Base-by-base conservation (phyloP, 306 rosid genomes). In the Vigna mungo region DNA sequence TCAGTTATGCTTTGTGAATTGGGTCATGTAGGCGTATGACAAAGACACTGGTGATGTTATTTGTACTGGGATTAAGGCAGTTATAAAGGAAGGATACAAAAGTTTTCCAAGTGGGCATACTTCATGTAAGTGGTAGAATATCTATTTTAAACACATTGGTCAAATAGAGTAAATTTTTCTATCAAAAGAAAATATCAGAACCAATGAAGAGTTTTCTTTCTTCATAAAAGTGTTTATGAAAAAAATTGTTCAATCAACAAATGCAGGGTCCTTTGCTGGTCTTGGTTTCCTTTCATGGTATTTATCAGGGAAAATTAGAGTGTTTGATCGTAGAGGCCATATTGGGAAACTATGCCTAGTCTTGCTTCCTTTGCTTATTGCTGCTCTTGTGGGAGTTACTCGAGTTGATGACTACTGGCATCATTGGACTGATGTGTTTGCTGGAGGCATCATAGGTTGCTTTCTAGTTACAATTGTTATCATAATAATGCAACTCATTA, bases 341-440 rank as follows among this genome's bases (percentile, higher is more conserved):
- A 48, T 80, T 23, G 83, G 74, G 2, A 88, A 78, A 78, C 74
- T 88, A 12, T 80, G 89, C 65, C 2, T 88, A 66, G 86, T 83
- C 1, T 64, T 88, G 55, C 76, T 85, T 75, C 91, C 91, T 32
- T 63, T 88, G 48, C 87, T 88, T 21, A 2, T 48, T 71, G 91
- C 89, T 61, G 37, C 86, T 55, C 86, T 88, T 9, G 64, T 88
- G 3, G 91, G 87, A 67, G 5, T 81, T 59, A 72, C 85, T 43
- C 79, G 85, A 39, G 91, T 88, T 52, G 87, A 85, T 75, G 91
- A 88, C 77, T 88, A 88, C 39, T 88, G 91, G 87, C 91, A 88
- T 72, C 91, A 85, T 72, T 88, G 91, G 91, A 80, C 84, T 41
- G 91, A 88, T 63, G 91, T 88, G 32, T 78, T 85, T 60, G 12